Evolutionary conservation across 441 rosid species (phyloP).

Genomic region (Euphorbia celastroides): DNA sequence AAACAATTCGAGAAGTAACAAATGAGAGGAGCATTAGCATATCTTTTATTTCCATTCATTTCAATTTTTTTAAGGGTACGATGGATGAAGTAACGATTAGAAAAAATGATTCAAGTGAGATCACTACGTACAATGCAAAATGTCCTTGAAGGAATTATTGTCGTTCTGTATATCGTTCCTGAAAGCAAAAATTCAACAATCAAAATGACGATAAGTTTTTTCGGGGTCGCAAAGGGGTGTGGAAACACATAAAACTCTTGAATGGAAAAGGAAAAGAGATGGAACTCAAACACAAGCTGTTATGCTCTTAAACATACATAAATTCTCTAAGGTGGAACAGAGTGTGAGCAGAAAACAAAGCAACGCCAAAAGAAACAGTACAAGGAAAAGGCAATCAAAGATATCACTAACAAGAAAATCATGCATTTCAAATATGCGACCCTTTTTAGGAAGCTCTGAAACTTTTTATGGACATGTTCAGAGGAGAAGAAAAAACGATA

Average conservation of each 20-base stretch:
- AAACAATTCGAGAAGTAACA: slow-evolving; percentile 20
- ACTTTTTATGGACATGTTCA: background rate
- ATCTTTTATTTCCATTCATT: no score
- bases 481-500: background rate
- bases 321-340: slow-evolving; percentile 11
- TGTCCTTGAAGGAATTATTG: slow-evolving; percentile 85
- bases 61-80: background rate
- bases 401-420: background rate
- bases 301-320: slow-evolving; percentile 7
- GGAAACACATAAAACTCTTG: no score
- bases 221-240: no score
- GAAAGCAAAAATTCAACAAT: slow-evolving; percentile 29
- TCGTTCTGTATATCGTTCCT: slow-evolving; percentile 89
- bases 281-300: background rate
- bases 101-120: slow-evolving; percentile 17
- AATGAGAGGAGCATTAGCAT: background rate
- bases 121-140: slow-evolving; percentile 67
- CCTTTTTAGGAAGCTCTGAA: background rate
- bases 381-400: background rate
- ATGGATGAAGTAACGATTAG: background rate
- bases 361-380: background rate
- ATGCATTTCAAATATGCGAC: background rate
- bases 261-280: no score
- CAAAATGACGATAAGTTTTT: slow-evolving; percentile 21
- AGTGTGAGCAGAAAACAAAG: slow-evolving; percentile 1